Base-by-base conservation (phyloP, 1,284 basidiomycete species). In the Ganoderma meredithae region DNA sequence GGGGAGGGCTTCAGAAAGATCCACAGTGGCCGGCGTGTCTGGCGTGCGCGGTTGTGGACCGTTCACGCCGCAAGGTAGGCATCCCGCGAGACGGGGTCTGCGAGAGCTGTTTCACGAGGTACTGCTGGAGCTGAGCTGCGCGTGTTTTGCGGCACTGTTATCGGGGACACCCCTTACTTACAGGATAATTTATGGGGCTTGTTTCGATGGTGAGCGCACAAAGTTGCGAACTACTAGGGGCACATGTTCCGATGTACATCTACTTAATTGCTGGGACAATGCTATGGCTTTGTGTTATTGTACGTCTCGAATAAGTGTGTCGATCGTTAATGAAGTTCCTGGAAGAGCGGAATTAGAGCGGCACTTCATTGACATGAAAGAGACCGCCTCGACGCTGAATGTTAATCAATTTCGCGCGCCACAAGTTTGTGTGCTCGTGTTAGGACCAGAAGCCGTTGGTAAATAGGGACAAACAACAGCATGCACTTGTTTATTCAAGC, bases 11-110 rank as follows among this genome's bases (percentile, higher is more conserved):
- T 22, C 22, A 60, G 58, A 76, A 76, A 10, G 84, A 86, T 47
- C 74, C 76, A 1, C 75, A 82, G 47, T 86, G 83, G 82, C 78
- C 81, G 0, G 79, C 81, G 65, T 85, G 84, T 63, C 66, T 85
- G 44, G 82, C 83, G 27, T 85, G 84, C 59, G 84, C 83, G 0
- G 73, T 84, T 13, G 80, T 83, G 4, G 84, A 85, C 43, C 79
- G 83, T 40, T 77, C 79, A 17, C 74, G 84, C 2, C 73, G 72
- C 10, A 65, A 77, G 49, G 56, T 69, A 25, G 76, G 79, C 1
- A 71, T 76, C 36, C 15, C n/a, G 41, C 71, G 83, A 62, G 78
- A 73, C 1, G 83, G 83, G n/a, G 75, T 82, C 10, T 84, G 84
- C 65, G 68, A 52, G 69, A 71, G 53, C n/a, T 84, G 83, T 69